Base-by-base conservation (phyloP, 1,284 basidiomycete species). In the Tilletia horrida region DNA sequence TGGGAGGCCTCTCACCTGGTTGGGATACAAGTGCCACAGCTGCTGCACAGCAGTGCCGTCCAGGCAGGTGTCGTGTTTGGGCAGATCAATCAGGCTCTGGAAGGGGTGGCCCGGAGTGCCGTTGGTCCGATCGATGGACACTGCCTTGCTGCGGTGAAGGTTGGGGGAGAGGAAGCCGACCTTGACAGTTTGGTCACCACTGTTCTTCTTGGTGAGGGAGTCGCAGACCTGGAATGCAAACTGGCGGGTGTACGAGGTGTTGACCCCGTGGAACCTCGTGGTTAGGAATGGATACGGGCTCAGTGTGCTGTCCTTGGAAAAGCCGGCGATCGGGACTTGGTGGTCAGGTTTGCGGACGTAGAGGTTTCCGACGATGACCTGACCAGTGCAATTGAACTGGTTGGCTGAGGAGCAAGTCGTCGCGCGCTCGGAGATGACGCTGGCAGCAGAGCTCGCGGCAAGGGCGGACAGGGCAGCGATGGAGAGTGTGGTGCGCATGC, bases 281-380 rank as follows among this genome's bases (percentile, higher is more conserved):
- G 50, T 52, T 21, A 52, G 23, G n/a, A 52, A 2, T 23, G 23
- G 50, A 14, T 27, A 21, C 21, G 21, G 21, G 21, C 50, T 25
- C n/a, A 25, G 11, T n/a, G 21, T 8, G 11, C 14, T 27, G 50
- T 27, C 50, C 21, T 7, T 25, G 50, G 27, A 7, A 21, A 52
- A 52, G 2, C 23, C 21, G 23, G 50, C 50, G 13, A 52, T 13
- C 11, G 21, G 50, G 50, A 27, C 14, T 4, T 27, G 21, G 13
- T 52, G 50, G 50, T 52, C 50, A 13, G 50, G 50, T 16, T 21
- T 52, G 16, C 50, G 50, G n/a, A 52, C 50, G 50, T 25, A 21
- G 11, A 52, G 50, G 50, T 23, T 52, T 6, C 50, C 35, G 35
- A 40, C 35, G 35, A 4, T 40, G 35, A 40, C n/a, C n/a, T n/a